Percentiles rank a stretch among this genome's conserved stretches.
phyloP scores from a whole-genome alignment of 257 asterid species.

The Mitragyna speciosa region DNA sequence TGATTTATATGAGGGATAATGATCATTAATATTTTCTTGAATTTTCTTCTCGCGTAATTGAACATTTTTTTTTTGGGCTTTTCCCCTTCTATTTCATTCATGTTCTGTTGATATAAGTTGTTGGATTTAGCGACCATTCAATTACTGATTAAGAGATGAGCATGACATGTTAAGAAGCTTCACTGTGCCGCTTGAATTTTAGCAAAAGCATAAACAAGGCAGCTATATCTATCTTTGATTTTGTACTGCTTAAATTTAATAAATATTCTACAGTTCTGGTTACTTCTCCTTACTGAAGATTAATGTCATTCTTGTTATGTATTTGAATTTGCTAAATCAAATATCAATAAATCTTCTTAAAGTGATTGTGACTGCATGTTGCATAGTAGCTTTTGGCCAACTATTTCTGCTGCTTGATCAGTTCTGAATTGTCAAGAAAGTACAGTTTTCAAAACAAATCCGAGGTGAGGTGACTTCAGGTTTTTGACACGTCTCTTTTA shows the following conservation, averaged over 20 bases:
- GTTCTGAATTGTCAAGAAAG: neutral
- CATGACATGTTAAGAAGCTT: neutral
- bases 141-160: neutral
- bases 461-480: neutral
- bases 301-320: neutral
- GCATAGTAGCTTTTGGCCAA: neutral
- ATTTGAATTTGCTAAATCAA: neutral
- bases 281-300: neutral
- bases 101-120: neutral
- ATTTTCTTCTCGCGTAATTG: neutral
- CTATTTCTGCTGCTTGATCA: neutral
- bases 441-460: neutral
- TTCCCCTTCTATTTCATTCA: neutral
- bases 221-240: neutral
- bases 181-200: neutral
- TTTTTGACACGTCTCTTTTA: neutral
- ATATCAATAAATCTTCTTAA: neutral
- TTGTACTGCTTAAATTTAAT: neutral
- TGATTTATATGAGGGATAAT: neutral
- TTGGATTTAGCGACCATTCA: no score
- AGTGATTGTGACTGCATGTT: neutral
- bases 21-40: neutral
- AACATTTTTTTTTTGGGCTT: neutral
- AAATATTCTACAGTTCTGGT: neutral
- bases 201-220: neutral